Percentiles rank a stretch among this genome's conserved stretches.
These are phyloP conservation scores for Ophiostoma ulmi DNA, from an alignment of 2,329 filamentous ascomycete species.

Conservation along the genomic window DNA sequence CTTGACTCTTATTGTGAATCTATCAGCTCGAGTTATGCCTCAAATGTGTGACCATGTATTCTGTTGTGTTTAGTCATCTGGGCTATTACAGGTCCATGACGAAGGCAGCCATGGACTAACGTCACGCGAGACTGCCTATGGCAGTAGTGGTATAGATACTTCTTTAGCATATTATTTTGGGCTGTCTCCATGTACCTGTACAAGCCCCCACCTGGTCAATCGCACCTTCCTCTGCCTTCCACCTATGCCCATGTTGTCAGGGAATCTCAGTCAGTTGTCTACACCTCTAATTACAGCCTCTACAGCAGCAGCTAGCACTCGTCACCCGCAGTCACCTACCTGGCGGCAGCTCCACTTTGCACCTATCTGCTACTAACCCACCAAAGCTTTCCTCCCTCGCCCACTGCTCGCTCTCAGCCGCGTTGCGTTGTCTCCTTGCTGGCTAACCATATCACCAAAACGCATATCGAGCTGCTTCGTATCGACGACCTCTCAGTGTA, in stretches of 20 bases:
- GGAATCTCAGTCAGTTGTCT: not conserved
- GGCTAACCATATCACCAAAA: conserved; percentile 20
- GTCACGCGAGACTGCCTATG: conserved; percentile 24
- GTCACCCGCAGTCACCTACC: conserved; percentile 15
- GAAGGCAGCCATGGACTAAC: conserved; percentile 29
- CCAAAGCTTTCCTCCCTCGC: conserved; percentile 20
- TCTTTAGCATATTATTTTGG: not conserved
- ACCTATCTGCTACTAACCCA: conserved; percentile 10
- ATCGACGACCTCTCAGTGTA: not conserved
- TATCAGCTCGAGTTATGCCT: not conserved
- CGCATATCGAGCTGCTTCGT: not conserved
- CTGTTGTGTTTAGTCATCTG: conserved; percentile 17
- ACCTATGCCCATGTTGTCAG: too few species aligned
- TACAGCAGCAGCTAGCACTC: not conserved
- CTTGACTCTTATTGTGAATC: not conserved
- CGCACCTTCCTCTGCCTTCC: conserved; percentile 2
- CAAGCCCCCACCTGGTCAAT: not conserved
- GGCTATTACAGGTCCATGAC: not conserved
- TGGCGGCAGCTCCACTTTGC: not conserved
- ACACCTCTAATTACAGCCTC: conserved; percentile 8
- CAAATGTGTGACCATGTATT: not conserved
- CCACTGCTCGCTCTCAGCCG: conserved; percentile 20
- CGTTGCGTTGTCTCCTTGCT: conserved; percentile 21
- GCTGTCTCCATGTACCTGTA: not conserved
- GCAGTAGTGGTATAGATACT: conserved; percentile 4